Conservation (phyloP, 2,329 filamentous ascomycete species). For the Paracoccidioides brasiliensis region DNA sequence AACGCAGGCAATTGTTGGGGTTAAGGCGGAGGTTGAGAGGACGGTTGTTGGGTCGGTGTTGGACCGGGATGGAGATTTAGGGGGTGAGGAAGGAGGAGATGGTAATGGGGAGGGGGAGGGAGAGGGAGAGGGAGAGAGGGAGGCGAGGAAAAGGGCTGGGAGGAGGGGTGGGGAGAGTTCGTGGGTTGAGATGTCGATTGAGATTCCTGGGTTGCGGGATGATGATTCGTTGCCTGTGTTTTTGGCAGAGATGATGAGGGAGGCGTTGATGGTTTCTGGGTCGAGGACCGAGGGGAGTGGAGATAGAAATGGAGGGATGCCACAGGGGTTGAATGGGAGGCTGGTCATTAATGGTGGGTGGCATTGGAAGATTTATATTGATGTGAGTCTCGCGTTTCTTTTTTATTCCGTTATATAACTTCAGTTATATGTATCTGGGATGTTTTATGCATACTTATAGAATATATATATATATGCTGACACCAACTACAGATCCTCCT, state of each 20-base stretch:
- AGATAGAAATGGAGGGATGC: constrained; percentile 58
- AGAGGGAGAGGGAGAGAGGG: constrained; percentile 12
- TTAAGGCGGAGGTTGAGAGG: constrained; percentile 88
- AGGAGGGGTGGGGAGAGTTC: constrained; percentile 38
- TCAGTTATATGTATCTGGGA: background rate
- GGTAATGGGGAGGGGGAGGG: constrained; percentile 14
- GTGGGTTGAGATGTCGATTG: constrained; percentile 84
- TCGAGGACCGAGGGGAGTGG: constrained; percentile 61
- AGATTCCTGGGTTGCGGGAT: constrained; percentile 81
- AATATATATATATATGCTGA: background rate
- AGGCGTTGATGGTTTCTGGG: constrained; percentile 63
- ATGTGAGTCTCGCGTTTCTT: constrained; percentile 45
- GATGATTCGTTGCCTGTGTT: constrained; percentile 86
- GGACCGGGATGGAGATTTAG: constrained; percentile 28
- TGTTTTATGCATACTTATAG: background rate
- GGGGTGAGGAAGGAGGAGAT: constrained; percentile 20
- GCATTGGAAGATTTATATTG: constrained; percentile 93
- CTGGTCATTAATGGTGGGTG: constrained; percentile 81
- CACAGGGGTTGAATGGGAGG: constrained; percentile 53
- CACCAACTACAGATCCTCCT: constrained; percentile 58
- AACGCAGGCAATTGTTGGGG: constrained; percentile 86
- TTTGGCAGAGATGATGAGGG: constrained; percentile 72
- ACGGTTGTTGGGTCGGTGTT: constrained; percentile 32
- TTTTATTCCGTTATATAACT: background rate
- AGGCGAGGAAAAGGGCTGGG: constrained; percentile 16